Base-by-base conservation (phyloP, 2,329 filamentous ascomycete genomes). In the Cadophora malorum region DNA sequence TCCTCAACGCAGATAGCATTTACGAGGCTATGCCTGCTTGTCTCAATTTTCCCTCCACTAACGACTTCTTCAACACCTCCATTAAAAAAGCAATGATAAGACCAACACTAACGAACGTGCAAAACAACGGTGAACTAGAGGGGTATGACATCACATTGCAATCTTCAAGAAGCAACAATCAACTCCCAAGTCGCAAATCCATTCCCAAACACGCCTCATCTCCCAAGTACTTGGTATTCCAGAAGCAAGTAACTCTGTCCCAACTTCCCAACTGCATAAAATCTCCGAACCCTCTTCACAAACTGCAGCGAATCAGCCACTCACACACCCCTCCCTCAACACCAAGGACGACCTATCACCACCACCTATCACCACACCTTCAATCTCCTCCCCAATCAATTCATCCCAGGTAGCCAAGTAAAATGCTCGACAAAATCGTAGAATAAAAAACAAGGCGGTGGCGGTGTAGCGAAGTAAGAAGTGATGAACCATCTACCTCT, bases 401-500 rank as follows among this genome's bases (percentile, higher is more conserved):
- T 5, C 28, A 28, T 28, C 28, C 28, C 28, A 28, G 28, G 28
- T 3, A 28, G 28, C 28, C 41, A 45, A 6, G 4, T 12, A 45
- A 10, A 45, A 3, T 19, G 4, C 5, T 8, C 45, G 21, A 49
- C 21, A 21, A n/a, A 21, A 19, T 5, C 41, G 12, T 45, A 21
- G 45, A 49, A n/a, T 14, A 49, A 49, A 49, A 45, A 45, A 45
- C 45, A 49, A 21, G 45, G 45, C 45, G 21, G 45, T 49, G n/a
- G 45, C 45, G 45, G 45, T 49, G 45, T 49, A n/a, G n/a, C n/a
- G n/a, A n/a, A n/a, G n/a, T n/a, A n/a, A n/a, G n/a, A n/a, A n/a
- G n/a, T n/a, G n/a, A n/a, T n/a, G n/a, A n/a, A n/a, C 45, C 45
- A 21, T 49, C 45, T 49, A 49, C 45, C 45, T 49, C 45, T 49